Evolutionary conservation across 2,329 filamentous ascomycete species (phyloP).

Genomic region (Botryosphaeria dothidea): DNA sequence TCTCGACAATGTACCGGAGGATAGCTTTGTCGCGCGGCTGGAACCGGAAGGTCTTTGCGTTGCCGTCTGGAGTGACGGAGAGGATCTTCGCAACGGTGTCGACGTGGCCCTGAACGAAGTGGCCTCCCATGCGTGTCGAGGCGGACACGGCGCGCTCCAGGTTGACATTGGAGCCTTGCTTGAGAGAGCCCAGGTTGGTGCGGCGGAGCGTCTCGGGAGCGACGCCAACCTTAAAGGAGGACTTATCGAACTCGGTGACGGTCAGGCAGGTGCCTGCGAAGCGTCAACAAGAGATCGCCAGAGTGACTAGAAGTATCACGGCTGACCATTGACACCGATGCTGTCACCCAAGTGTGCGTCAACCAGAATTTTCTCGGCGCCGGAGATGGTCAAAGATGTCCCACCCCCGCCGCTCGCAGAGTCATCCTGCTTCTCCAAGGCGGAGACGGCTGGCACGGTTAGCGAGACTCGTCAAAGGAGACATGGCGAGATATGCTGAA

Average conservation of each 20-base stretch:
- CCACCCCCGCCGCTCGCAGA: slow-evolving; percentile 71
- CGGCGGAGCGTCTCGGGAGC: slow-evolving; percentile 94
- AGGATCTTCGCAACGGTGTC: slow-evolving; percentile 82
- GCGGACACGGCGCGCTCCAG: slow-evolving; percentile 91
- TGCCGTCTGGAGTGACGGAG: slow-evolving; percentile 76
- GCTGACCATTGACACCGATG: slow-evolving; percentile 82
- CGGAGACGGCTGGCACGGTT: slow-evolving; percentile 69
- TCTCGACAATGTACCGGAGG: slow-evolving; percentile 88
- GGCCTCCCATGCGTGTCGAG: slow-evolving; percentile 92
- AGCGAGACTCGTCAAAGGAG: slow-evolving; percentile 25
- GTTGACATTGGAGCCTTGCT: slow-evolving; percentile 71
- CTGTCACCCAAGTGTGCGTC: slow-evolving; percentile 90
- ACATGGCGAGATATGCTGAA: slow-evolving; percentile 17
- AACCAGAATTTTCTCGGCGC: slow-evolving; percentile 72
- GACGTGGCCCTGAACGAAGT: slow-evolving; percentile 97
- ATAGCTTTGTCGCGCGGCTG: slow-evolving; percentile 68
- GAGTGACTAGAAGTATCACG: background rate
- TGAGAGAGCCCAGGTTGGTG: slow-evolving; percentile 84
- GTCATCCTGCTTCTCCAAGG: slow-evolving; percentile 76
- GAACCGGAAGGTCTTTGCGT: slow-evolving; percentile 85
- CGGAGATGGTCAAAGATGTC: slow-evolving; percentile 83
- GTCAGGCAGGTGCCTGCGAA: slow-evolving; percentile 76
- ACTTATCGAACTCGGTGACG: slow-evolving; percentile 68
- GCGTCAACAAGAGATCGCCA: background rate
- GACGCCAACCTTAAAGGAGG: slow-evolving; percentile 84